Evolutionary conservation across 2,329 filamentous ascomycete genomes (phyloP).

Genomic region (Aspergillus neoniger): DNA sequence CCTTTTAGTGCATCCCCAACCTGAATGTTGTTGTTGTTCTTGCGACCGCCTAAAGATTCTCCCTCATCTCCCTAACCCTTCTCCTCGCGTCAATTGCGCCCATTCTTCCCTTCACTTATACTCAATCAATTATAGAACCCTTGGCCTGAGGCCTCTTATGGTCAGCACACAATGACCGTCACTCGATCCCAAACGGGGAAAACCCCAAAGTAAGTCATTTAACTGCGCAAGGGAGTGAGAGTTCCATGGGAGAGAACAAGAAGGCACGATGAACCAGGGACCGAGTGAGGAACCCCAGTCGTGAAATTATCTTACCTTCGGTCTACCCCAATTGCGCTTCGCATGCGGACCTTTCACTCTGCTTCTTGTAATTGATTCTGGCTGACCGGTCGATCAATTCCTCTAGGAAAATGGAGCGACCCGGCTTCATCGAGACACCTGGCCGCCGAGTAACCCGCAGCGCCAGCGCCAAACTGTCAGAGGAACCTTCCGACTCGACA

Average conservation of each 20-base stretch:
- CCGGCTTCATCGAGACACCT: constrained; percentile 56
- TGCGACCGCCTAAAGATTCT: constrained; percentile 8
- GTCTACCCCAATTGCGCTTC: background rate
- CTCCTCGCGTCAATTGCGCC: constrained; percentile 8
- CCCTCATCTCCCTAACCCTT: constrained; percentile 4
- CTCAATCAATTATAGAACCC: background rate
- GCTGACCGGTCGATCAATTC: constrained; percentile 4
- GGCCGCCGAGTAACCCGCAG: constrained; percentile 48
- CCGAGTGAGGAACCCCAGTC: background rate
- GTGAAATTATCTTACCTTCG: background rate
- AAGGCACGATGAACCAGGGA: background rate
- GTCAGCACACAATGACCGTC: constrained; percentile 42
- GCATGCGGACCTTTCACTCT: background rate
- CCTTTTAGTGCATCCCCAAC: background rate
- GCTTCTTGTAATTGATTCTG: background rate
- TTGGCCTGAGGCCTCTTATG: constrained; percentile 16
- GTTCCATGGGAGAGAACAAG: background rate
- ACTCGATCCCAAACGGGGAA: constrained; percentile 56
- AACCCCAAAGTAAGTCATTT: constrained; percentile 51
- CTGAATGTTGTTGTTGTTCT: background rate
- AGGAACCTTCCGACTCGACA: constrained; percentile 32
- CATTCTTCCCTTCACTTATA: background rate
- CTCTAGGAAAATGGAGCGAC: constrained; percentile 53
- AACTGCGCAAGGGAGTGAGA: constrained; percentile 11
- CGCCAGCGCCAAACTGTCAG: constrained; percentile 37